Base-by-base conservation (phyloP, 1,284 basidiomycete species). In the Tetrapyrgos nigripes region DNA sequence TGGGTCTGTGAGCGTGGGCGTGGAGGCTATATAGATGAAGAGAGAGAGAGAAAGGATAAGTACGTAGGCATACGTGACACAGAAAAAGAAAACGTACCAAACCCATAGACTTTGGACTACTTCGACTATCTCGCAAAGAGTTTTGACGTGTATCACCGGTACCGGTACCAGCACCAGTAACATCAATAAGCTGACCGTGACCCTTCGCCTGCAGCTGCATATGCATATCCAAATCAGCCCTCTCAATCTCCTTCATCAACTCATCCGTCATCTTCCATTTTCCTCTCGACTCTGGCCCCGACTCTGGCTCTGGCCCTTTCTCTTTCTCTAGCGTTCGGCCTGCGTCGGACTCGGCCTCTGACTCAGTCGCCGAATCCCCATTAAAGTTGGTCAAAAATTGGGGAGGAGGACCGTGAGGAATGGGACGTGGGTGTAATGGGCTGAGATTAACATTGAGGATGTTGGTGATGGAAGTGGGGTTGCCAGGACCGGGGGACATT, bases 211-310 rank as follows among this genome's bases (percentile, higher is more conserved):
- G 78, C 48, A 76, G 64, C 64, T 81, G 79, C 11, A 84, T 84
- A 8, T 33, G 78, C 49, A 76, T 64, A n/a, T n/a, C n/a, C n/a
- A n/a, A 14, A 65, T 81, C 79, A 11, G 84, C 31, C 33, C 83
- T 80, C 67, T 89, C 88, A 63, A 90, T 87, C 62, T 89, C 86
- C 24, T 84, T 86, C 70, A 89, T 76, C 28, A 90, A 76, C 64
- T 89, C 85, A 33, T 85, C 83, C 1, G 88, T 88, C 79, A 89
- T 82, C 57, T 87, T 80, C 80, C 84, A 89, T 48, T 79, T 79
- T 51, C 86, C 85, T 21, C 83, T 84, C 63, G 81, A 66, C 21
- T 76, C 73, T n/a, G n/a, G n/a, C n/a, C n/a, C n/a, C n/a, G n/a
- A n/a, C n/a, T n/a, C n/a, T n/a, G n/a, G n/a, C n/a, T n/a, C n/a